A percentile compares a stretch with the other conserved stretches of the same genome.
Conservation (phyloP, 441 rosid genomes). For the Adansonia rubrostipa region DNA sequence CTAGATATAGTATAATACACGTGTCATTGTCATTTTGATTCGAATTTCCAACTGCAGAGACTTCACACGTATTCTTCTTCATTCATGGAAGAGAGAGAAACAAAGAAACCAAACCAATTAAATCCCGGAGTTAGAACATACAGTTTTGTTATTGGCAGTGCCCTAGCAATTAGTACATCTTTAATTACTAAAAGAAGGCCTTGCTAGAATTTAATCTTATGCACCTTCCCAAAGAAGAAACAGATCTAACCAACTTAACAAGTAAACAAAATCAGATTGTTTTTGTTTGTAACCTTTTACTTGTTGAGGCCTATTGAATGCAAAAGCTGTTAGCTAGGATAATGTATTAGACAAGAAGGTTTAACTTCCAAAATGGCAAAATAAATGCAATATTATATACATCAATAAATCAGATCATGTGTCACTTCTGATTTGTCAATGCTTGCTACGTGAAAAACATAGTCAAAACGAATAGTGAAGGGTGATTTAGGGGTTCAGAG, state of each 20-base stretch:
- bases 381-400: background rate
- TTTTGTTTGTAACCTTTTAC: background rate
- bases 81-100: background rate
- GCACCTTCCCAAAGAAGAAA: background rate
- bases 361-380: conserved; percentile 9
- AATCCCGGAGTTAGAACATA: background rate
- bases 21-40: background rate
- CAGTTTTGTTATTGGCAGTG: background rate
- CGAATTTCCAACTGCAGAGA: background rate
- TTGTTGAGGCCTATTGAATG: background rate
- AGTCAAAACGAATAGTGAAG: background rate
- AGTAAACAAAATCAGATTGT: background rate
- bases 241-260: background rate
- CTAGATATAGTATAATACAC: background rate
- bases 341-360: background rate
- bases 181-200: background rate
- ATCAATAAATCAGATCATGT: conserved; percentile 7
- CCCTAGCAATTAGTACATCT: conserved; percentile 2
- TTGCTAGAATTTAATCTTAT: background rate
- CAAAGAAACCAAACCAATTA: background rate
- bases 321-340: conserved; percentile 1
- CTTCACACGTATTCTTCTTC: background rate
- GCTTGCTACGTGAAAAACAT: background rate
- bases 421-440: background rate
- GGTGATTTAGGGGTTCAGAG: background rate